Evolutionary conservation across 176 grass and related monocot species (phyloP), one percentile per base, ranked within the genome.

Genomic region (Ananas comosus): DNA sequence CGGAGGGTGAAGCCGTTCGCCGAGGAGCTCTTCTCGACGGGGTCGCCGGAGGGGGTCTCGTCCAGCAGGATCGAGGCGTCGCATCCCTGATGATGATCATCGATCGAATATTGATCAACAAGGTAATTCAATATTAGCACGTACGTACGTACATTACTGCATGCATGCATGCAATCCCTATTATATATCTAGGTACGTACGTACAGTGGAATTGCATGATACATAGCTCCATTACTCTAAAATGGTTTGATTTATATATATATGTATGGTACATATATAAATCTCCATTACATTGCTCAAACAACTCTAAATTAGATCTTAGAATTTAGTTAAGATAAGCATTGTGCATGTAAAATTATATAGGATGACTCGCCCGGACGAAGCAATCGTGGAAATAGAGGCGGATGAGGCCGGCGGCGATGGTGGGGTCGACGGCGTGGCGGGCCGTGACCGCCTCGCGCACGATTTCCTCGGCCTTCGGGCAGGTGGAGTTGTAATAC

Each of bases 371-470:
- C 73, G 81, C 86, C 61, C 71, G 80, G 27, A 88, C 70, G 11
- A 88, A 88, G 56, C 82, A 88, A 22, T 88, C 86, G 33, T 85
- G 86, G 74, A 88, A 88, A 76, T 65, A 64, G 4, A 79, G 11
- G 22, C 77, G 77, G 14, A 79, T 42, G 77, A 79, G 51, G 22
- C 77, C 80, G 18, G 82, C 63, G 9, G 71, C 50, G 63, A 85
- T 59, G 82, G 25, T 29, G 22, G 18, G 74, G 66, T 88, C 53
- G 47, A 67, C 28, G 21, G 0, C 2, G 13, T 33, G 47, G 29
- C 53, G 68, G 23, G 13, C 13, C 53, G 12, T 16, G 14, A 79
- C 56, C 12, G 48, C 65, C 47, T 79, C n/a, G 0, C 77, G 77
- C 59, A 79, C 69, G 21, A 79, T 70, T 29, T 22, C 48, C 53